Conservation (phyloP, 257 asterid species). For the Henckelia pumila region DNA sequence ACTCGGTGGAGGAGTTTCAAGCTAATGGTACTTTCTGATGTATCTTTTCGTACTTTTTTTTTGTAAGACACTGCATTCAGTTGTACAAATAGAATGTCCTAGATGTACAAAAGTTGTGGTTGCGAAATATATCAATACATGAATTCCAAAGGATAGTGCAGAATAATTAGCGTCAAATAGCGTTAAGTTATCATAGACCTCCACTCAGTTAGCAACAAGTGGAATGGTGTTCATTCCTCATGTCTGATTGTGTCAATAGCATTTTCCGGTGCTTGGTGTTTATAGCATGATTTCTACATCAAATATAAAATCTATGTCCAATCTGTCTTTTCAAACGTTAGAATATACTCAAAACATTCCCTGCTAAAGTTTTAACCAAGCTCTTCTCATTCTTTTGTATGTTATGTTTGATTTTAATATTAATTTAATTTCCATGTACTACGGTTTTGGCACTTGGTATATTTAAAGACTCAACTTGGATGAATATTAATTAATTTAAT, state of each 20-base stretch:
- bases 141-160: not conserved
- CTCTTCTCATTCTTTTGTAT: too few relatives aligned
- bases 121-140: not conserved
- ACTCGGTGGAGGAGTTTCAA: conserved; percentile 90
- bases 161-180: not conserved
- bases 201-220: not conserved
- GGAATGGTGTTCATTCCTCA: not conserved
- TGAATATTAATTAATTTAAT: too few relatives aligned
- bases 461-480: too few relatives aligned
- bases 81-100: not conserved
- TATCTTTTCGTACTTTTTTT: conserved; percentile 17
- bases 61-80: not conserved
- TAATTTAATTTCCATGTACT: too few relatives aligned
- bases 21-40: conserved; percentile 71
- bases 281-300: too few relatives aligned
- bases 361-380: too few relatives aligned
- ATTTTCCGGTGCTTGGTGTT: not conserved
- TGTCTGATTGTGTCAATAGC: not conserved
- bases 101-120: not conserved
- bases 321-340: too few relatives aligned
- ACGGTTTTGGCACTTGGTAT: too few relatives aligned
- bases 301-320: too few relatives aligned
- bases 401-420: too few relatives aligned
- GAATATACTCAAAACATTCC: too few relatives aligned
- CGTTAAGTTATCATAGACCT: not conserved